phyloP scores from a whole-genome alignment of 2,329 filamentous ascomycete genomes.

The Rhexocercosporidium sp. region DNA sequence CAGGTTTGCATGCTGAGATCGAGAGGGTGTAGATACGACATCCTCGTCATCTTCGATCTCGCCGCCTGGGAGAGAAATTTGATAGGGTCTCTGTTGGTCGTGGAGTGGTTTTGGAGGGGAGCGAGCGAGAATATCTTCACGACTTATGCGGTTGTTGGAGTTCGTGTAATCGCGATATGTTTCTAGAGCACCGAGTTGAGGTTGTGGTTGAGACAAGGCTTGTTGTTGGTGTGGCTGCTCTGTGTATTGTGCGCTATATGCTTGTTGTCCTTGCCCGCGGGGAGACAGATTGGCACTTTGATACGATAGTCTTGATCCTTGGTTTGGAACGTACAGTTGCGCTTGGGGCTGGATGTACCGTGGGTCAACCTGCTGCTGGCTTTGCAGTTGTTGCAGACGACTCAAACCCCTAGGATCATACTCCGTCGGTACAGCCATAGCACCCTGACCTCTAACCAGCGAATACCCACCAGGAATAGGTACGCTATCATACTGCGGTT shows the following conservation, averaged over 20 bases:
- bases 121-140: conserved; percentile 40
- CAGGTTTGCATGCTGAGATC: not conserved
- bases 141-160: conserved; percentile 25
- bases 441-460: conserved; percentile 39
- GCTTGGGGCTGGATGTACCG: conserved; percentile 13
- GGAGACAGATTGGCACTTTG: not conserved
- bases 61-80: conserved; percentile 37
- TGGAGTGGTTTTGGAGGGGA: conserved; percentile 35
- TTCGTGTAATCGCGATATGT: conserved; percentile 7
- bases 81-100: conserved; percentile 42
- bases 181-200: conserved; percentile 8
- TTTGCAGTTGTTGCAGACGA: conserved; percentile 19
- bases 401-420: conserved; percentile 38
- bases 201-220: not conserved
- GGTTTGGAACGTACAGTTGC: not conserved
- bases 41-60: conserved; percentile 25
- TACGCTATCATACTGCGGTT: conserved; percentile 40
- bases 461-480: conserved; percentile 42
- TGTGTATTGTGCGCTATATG: not conserved
- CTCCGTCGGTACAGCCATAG: conserved; percentile 29
- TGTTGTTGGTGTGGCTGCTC: not conserved
- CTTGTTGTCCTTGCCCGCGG: not conserved
- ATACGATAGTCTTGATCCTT: conserved; percentile 10
- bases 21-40: conserved; percentile 14
- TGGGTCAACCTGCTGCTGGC: conserved; percentile 11